A percentile compares a stretch with the other conserved stretches of the same genome.
Conservation (phyloP, 768 basidiomycete species). For the Tephrocybe sp. region DNA sequence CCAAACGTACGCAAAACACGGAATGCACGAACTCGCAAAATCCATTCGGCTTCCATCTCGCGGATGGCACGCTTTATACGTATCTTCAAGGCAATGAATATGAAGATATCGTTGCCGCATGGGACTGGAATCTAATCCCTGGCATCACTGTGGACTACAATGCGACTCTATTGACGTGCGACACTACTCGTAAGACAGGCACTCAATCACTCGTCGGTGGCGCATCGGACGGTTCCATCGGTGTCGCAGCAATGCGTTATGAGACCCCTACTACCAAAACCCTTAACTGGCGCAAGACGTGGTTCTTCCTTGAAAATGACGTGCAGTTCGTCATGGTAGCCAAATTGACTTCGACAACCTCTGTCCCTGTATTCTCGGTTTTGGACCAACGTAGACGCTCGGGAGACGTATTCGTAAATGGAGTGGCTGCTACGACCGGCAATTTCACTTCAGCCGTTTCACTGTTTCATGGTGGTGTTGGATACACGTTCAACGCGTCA, state of each 20-base stretch:
- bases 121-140: constrained; percentile 81
- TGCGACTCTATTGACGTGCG: constrained; percentile 54
- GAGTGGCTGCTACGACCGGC: constrained; percentile 15
- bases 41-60: constrained; percentile 68
- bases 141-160: constrained; percentile 69
- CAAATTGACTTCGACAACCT: constrained; percentile 43
- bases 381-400: constrained; percentile 61
- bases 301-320: constrained; percentile 73
- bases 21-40: constrained; percentile 69
- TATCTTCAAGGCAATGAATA: constrained; percentile 70
- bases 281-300: constrained; percentile 66
- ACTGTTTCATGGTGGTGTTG: constrained; percentile 67
- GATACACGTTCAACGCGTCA: constrained; percentile 49
- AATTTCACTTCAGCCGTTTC: constrained; percentile 27
- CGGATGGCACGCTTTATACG: constrained; percentile 65
- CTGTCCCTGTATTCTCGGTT: constrained; percentile 56
- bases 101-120: constrained; percentile 68
- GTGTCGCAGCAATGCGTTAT: constrained; percentile 65
- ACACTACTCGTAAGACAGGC: constrained; percentile 39
- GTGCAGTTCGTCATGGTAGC: constrained; percentile 65
- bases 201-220: constrained; percentile 66
- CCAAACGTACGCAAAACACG: constrained; percentile 56
- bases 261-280: constrained; percentile 59
- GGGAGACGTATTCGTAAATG: constrained; percentile 50
- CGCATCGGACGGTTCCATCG: constrained; percentile 54